phyloP scores from a whole-genome alignment of 2,329 filamentous ascomycete species.

The Dendrostoma leiphaemia region DNA sequence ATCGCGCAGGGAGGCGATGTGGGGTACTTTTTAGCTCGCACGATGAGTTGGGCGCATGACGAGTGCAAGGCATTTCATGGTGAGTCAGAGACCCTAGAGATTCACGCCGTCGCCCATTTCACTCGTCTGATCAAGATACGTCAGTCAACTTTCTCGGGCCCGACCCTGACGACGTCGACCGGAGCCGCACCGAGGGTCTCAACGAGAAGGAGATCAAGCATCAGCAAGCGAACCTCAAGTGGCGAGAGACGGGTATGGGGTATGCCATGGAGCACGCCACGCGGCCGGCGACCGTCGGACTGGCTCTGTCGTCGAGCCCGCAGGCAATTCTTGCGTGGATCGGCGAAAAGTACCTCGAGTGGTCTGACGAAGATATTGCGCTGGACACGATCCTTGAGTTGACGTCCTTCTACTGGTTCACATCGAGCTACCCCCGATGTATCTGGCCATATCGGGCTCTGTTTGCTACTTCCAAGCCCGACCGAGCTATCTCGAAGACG shows the following conservation, averaged over 20 bases:
- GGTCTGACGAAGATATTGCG: slow-evolving; percentile 39
- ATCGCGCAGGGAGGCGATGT: slow-evolving; percentile 58
- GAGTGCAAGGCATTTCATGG: slow-evolving; percentile 45
- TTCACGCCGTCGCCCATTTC: no score
- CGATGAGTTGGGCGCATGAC: slow-evolving; percentile 38
- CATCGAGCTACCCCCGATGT: slow-evolving; percentile 42
- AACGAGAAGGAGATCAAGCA: slow-evolving; percentile 33
- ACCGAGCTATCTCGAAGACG: slow-evolving; percentile 14
- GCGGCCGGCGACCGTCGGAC: slow-evolving; percentile 53
- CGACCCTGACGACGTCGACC: not conserved
- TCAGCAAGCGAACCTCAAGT: slow-evolving; percentile 36
- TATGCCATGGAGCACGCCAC: slow-evolving; percentile 55
- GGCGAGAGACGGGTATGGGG: slow-evolving; percentile 38
- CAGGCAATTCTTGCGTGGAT: slow-evolving; percentile 57
- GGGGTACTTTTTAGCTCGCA: slow-evolving; percentile 41
- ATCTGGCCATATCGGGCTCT: slow-evolving; percentile 49
- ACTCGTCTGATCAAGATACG: no score
- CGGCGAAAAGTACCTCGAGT: slow-evolving; percentile 55
- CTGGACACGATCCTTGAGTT: slow-evolving; percentile 46
- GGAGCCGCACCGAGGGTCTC: slow-evolving; percentile 15
- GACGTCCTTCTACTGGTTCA: slow-evolving; percentile 56
- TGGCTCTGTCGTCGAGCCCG: slow-evolving; percentile 51
- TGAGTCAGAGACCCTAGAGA: slow-evolving; percentile 13
- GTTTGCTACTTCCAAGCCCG: not conserved
- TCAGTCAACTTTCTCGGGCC: not conserved